Base-by-base conservation (phyloP, 176 grass and related monocot genomes). In the Eremochloa ophiuroides region DNA sequence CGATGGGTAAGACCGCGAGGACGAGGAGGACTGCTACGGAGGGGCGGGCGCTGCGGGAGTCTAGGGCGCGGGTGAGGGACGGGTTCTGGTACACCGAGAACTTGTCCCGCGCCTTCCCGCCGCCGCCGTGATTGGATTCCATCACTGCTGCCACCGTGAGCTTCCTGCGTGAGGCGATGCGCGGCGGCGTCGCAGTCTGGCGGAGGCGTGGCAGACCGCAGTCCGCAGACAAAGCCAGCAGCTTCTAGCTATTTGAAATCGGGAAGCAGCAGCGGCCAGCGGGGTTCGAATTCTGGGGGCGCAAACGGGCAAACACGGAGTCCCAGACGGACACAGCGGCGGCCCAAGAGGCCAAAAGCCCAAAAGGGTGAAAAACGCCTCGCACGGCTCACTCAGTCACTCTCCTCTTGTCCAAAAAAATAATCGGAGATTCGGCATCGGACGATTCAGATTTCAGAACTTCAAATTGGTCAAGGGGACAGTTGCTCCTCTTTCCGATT, bases 41-140 rank as follows among this genome's bases (percentile, higher is more conserved):
- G 66, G 95, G 90, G 80, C 88, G 90, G 81, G 77, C 69, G 47
- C 92, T 87, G 39, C 83, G 90, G 81, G 88, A 89, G 50, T 72
- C 76, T 33, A 88, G 92, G 23, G 88, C 90, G 10, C 85, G 85
- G 70, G 92, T 70, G 77, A 98, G 38, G 59, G 83, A 87, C 64
- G 95, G 84, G 78, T 91, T 94, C 80, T 87, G 90, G 84, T 94
- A 94, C 35, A 91, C 88, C 55, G 88, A 94, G 86, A 98, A 98
- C 88, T 93, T 94, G 31, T 89, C 84, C 43, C 90, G 87, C 71
- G 64, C 69, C 76, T 84, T 85, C 59, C 29, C 65, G 46, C 68
- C 60, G 8, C 69, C 37, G 46, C 43, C 62, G 0, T 53, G 68
- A 65, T 76, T 55, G 74, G 60, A 82, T 29, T 69, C 85, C 88